Conservation (phyloP, 139 green algal genomes). For the Monoraphidium neglectum region DNA sequence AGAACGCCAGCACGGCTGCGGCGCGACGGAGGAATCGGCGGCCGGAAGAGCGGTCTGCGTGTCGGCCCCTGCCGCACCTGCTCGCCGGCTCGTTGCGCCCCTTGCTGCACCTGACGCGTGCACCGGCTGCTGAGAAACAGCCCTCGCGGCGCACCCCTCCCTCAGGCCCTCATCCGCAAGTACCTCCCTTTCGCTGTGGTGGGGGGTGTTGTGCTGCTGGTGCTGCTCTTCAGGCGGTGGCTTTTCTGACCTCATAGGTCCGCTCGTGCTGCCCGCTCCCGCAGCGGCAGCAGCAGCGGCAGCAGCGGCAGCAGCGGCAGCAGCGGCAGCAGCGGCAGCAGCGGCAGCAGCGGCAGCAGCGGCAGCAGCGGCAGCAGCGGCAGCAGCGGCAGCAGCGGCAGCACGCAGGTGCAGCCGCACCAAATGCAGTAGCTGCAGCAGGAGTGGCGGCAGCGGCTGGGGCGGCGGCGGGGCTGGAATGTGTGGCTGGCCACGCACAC, state of each 20-base stretch:
- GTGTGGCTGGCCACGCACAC: too few relatives aligned
- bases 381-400: background rate
- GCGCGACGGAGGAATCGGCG: background rate
- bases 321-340: background rate
- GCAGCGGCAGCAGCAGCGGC: background rate
- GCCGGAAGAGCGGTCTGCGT: background rate
- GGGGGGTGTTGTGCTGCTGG: slow-evolving; percentile 65
- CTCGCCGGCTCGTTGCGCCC: background rate
- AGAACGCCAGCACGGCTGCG: background rate
- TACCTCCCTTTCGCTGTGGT: slow-evolving; percentile 90
- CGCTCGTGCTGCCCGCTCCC: too few relatives aligned
- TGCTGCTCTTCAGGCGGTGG: slow-evolving; percentile 48
- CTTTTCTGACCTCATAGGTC: slow-evolving; percentile 9
- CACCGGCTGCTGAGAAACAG: background rate
- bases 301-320: background rate
- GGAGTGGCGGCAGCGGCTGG: too few relatives aligned
- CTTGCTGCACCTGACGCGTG: background rate
- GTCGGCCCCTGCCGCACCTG: background rate
- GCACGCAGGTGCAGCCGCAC: too few relatives aligned
- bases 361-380: background rate
- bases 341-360: background rate
- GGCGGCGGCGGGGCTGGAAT: too few relatives aligned
- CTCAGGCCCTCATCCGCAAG: slow-evolving; percentile 92
- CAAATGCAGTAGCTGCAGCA: too few relatives aligned
- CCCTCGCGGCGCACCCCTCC: background rate